Percentiles rank a stretch among this genome's conserved stretches.
phyloP scores from a whole-genome alignment of 23 red algal species.

The Gracilaria gracilis region DNA sequence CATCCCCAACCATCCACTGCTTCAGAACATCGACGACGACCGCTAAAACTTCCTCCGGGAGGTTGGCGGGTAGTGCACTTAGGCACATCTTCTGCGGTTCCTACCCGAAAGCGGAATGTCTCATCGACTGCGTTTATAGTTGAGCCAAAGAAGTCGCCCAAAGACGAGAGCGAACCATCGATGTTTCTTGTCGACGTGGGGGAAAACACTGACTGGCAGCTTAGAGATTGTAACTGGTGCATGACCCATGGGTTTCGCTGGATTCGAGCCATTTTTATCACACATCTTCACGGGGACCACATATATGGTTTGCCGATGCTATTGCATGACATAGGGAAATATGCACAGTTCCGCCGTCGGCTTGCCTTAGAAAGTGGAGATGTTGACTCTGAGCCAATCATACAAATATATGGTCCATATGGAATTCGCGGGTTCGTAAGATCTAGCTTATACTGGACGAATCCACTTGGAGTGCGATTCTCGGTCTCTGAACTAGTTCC shows the following conservation, averaged over 20 bases:
- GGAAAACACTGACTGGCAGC: constrained; percentile 70
- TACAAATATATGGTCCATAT: constrained; percentile 90
- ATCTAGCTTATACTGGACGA: constrained; percentile 64
- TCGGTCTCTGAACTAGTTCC: constrained; percentile 82
- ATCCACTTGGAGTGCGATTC: constrained; percentile 79
- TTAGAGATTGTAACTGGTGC: constrained; percentile 81
- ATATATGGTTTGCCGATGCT: constrained; percentile 85
- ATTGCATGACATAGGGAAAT: constrained; percentile 64
- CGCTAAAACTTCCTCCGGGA: constrained; percentile 43
- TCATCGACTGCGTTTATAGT: constrained; percentile 79
- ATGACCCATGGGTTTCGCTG: constrained; percentile 79
- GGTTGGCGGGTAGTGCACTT: constrained; percentile 82
- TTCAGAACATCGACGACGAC: constrained; percentile 54
- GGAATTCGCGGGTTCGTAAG: constrained; percentile 89
- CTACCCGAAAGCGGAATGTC: constrained; percentile 83
- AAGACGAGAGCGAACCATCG: constrained; percentile 16
- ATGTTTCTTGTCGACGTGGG: constrained; percentile 90
- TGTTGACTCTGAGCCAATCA: constrained; percentile 53
- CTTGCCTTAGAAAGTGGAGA: constrained; percentile 54
- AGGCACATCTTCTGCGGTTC: constrained; percentile 88
- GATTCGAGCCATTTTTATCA: constrained; percentile 88
- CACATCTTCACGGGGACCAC: constrained; percentile 97
- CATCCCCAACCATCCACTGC: not conserved
- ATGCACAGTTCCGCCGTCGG: constrained; percentile 65
- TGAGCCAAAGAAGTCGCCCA: constrained; percentile 5